Evolutionary conservation across 2,329 filamentous ascomycete species (phyloP).

Genomic region (Neonectria ditissima): DNA sequence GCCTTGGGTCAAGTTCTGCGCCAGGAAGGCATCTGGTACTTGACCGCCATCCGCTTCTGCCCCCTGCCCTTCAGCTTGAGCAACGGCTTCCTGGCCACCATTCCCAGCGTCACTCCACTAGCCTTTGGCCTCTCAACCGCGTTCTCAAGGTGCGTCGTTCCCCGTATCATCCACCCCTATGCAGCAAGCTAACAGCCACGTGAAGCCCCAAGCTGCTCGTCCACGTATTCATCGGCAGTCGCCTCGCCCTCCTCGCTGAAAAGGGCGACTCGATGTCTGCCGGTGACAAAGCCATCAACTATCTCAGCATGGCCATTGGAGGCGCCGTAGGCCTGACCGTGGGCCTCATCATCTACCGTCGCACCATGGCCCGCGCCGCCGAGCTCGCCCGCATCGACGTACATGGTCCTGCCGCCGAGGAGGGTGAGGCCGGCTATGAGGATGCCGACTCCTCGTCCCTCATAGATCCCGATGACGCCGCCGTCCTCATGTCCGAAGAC

Average conservation of each 20-base stretch:
- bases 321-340: conserved; percentile 78
- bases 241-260: conserved; percentile 86
- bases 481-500: conserved; percentile 68
- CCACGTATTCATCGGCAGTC: conserved; percentile 90
- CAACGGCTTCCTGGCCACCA: conserved; percentile 94
- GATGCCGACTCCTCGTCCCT: conserved; percentile 57
- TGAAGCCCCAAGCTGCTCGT: conserved; percentile 86
- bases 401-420: conserved; percentile 44
- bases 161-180: not conserved
- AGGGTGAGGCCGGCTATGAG: conserved; percentile 54
- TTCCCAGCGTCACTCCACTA: conserved; percentile 83
- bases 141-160: conserved; percentile 67
- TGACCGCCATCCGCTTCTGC: conserved; percentile 92
- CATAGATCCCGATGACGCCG: conserved; percentile 62
- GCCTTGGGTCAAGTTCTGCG: conserved; percentile 90
- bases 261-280: conserved; percentile 84
- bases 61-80: conserved; percentile 92
- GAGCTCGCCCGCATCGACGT: conserved; percentile 65
- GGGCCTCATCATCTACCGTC: conserved; percentile 86
- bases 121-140: conserved; percentile 86
- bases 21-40: conserved; percentile 87
- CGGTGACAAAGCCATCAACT: conserved; percentile 84
- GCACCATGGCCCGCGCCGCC: conserved; percentile 72
- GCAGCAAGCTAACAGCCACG: conserved; percentile 15
- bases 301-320: conserved; percentile 81